Evolutionary conservation across 2,329 filamentous ascomycete species (phyloP).

Genomic region (Atkinsonella hypoxylon): DNA sequence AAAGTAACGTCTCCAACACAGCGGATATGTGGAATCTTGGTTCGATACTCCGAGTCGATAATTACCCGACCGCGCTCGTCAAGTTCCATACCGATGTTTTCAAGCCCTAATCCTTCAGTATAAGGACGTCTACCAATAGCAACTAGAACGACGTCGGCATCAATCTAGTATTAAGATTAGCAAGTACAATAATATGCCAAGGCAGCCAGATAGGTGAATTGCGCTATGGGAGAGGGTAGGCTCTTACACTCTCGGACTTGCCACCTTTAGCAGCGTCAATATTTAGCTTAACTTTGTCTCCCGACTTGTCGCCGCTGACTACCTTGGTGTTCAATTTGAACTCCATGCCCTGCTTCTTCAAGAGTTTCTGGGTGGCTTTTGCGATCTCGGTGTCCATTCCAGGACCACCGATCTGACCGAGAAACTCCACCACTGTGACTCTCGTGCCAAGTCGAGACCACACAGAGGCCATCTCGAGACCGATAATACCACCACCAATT

Average conservation of each 20-base stretch:
- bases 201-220: neutral
- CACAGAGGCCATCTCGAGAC: slow-evolving; percentile 95
- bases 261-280: slow-evolving; percentile 92
- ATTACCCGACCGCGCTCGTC: slow-evolving; percentile 92
- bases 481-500: slow-evolving; percentile 97
- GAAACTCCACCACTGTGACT: slow-evolving; percentile 95
- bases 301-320: slow-evolving; percentile 65
- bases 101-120: slow-evolving; percentile 79
- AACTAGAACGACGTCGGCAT: slow-evolving; percentile 90
- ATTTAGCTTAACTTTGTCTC: slow-evolving; percentile 67
- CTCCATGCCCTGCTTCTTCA: slow-evolving; percentile 93
- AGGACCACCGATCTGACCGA: slow-evolving; percentile 90
- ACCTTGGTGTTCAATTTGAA: slow-evolving; percentile 99
- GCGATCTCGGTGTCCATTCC: slow-evolving; percentile 94
- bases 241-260: slow-evolving; percentile 71
- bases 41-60: slow-evolving; percentile 98
- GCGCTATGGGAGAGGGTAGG: neutral
- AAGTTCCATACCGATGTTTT: slow-evolving; percentile 84
- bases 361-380: slow-evolving; percentile 83
- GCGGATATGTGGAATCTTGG: slow-evolving; percentile 92
- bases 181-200: neutral
- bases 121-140: slow-evolving; percentile 95
- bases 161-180: slow-evolving; percentile 46
- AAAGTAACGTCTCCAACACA: slow-evolving; percentile 95
- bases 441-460: slow-evolving; percentile 91